phyloP scores from a whole-genome alignment of 768 basidiomycete genomes.

The Lentinula boryana region DNA sequence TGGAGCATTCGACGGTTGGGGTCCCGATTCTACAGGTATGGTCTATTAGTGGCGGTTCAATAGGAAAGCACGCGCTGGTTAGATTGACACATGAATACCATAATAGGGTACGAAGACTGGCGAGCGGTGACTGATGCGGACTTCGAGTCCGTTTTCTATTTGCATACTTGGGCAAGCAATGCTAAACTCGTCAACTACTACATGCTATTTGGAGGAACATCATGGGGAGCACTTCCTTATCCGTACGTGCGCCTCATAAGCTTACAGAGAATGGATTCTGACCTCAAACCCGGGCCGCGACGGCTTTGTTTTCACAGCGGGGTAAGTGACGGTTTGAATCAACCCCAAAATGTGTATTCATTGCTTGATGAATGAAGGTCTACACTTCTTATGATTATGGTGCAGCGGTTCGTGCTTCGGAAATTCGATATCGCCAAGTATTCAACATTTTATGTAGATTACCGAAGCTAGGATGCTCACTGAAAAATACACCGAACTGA shows the following conservation, averaged over 20 bases:
- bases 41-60: background rate
- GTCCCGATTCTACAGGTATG: conserved; percentile 59
- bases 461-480: conserved; percentile 63
- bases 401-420: conserved; percentile 32
- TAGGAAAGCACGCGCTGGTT: background rate
- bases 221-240: conserved; percentile 79
- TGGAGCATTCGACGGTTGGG: conserved; percentile 81
- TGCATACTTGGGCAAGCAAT: conserved; percentile 74
- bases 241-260: conserved; percentile 55
- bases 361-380: background rate
- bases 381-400: conserved; percentile 77
- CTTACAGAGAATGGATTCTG: background rate
- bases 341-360: background rate
- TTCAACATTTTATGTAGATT: conserved; percentile 26
- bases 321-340: background rate
- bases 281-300: background rate
- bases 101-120: conserved; percentile 59
- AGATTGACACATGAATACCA: background rate
- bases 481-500: conserved; percentile 70
- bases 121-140: conserved; percentile 61
- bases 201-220: conserved; percentile 84
- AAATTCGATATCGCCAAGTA: background rate
- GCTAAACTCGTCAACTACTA: conserved; percentile 81
- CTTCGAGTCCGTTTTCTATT: conserved; percentile 77
- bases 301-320: background rate